These are phyloP conservation scores for Cladosporium halotolerans DNA, from an alignment of 2,329 filamentous ascomycete species.

Conservation along the genomic window DNA sequence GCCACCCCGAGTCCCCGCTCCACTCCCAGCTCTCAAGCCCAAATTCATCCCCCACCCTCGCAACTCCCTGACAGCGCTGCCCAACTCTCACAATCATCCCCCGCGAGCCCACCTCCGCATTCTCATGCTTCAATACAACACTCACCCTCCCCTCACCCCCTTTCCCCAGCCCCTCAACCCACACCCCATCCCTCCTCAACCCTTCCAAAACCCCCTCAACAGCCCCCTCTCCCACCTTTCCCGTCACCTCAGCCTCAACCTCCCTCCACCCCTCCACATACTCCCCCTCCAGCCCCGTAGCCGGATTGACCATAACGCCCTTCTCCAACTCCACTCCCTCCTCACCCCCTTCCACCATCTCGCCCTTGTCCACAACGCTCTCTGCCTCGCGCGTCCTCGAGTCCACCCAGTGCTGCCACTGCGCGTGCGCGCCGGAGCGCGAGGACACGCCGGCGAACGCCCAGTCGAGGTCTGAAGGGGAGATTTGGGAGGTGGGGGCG, in stretches of 20 bases:
- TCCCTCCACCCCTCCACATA: constrained; percentile 48
- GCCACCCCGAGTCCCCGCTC: background rate
- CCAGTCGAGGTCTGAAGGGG: constrained; percentile 52
- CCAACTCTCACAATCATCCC: constrained; percentile 4
- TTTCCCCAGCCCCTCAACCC: background rate
- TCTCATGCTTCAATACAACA: constrained; percentile 4
- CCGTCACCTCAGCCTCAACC: constrained; percentile 23
- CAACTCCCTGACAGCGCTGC: constrained; percentile 1
- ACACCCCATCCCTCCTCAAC: background rate
- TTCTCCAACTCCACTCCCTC: constrained; percentile 46
- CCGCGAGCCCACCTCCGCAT: background rate
- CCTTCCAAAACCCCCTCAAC: background rate
- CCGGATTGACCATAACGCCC: constrained; percentile 55
- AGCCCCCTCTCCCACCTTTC: background rate
- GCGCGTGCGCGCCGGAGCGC: constrained; percentile 21
- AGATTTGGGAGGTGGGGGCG: constrained; percentile 12
- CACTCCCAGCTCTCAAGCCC: constrained; percentile 3
- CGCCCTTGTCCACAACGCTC: constrained; percentile 48
- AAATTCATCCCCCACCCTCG: constrained; percentile 5
- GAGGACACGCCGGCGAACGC: constrained; percentile 55
- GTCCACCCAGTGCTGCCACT: constrained; percentile 58
- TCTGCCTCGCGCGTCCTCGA: constrained; percentile 40
- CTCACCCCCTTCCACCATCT: constrained; percentile 41
- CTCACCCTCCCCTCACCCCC: background rate
- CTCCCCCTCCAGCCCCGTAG: constrained; percentile 42